Base-by-base conservation (phyloP, 805 yeast genomes). In the Kodamaea leandrae region DNA sequence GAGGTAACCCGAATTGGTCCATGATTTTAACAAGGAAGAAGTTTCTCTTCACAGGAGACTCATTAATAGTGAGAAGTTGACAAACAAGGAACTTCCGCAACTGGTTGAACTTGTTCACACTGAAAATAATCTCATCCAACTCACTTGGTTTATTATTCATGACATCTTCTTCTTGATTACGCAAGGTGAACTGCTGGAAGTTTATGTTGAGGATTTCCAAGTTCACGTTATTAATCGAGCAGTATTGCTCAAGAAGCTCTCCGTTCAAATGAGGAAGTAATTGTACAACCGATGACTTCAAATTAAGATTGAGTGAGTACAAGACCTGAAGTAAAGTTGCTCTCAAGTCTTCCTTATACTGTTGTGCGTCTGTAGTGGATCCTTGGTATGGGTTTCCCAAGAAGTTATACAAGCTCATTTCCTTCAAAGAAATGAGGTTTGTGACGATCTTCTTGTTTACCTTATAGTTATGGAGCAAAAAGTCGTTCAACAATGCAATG, bases 31-130 rank as follows among this genome's bases (percentile, higher is more conserved):
- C 53, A 4, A 64, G 36, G 42, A 64, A 66, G 49, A 62, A 66
- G 45, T 57, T 68, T 26, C 44, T 30, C 21, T 50, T 51, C 6
- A 39, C 36, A 10, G 60, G 52, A 6, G 38, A 26, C 32, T 67
- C 71, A 45, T 68, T 62, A 15, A 65, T 33, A 4, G 72, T 59
- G 20, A 70, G 52, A 26, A 70, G 48, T 46, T 66, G 67, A 46
- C 72, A 66, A 4, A 68, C 54, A 18, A 68, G 51, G 10, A 70
- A 50, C 32, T 69, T 62, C 23, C 75, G 43, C 27, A 62, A 46
- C 37, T 60, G 66, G 44, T 68, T 67, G 49, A 70, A 70, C 30
- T 54, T 46, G 23, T 53, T 48, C 27, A 61, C 41, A 32, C 28
- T 35, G 30, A 42, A 46, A 4, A 45, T 36, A 27, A 46, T 42